These are phyloP conservation scores for Pugionium cornutum DNA, from an alignment of 345 rosid species.

Conservation along the genomic window DNA sequence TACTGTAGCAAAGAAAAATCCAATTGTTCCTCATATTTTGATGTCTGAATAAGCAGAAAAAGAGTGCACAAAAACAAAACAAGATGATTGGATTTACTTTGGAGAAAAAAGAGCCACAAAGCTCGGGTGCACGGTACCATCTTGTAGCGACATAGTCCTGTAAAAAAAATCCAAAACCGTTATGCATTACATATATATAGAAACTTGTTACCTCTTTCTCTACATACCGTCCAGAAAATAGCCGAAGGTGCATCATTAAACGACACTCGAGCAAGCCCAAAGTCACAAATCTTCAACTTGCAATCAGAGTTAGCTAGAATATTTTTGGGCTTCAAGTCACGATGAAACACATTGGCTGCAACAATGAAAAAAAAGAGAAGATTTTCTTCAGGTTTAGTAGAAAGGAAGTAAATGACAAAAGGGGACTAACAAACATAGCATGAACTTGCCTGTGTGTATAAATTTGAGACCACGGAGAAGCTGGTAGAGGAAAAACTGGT, in stretches of 20 bases:
- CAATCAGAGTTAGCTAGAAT: too few relatives aligned
- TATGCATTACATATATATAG: too few relatives aligned
- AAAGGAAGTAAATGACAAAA: conserved; percentile 10
- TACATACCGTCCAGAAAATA: conserved; percentile 94
- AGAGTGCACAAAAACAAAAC: not conserved
- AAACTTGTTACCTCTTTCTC: conserved; percentile 23
- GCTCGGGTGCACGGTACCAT: conserved; percentile 99
- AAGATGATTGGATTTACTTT: conserved; percentile 54
- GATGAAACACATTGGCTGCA: too few relatives aligned
- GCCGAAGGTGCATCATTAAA: conserved; percentile 98
- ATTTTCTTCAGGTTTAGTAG: conserved; percentile 9
- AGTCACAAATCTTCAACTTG: too few relatives aligned
- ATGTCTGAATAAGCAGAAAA: too few relatives aligned
- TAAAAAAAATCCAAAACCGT: conserved; percentile 25
- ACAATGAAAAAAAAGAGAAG: not conserved
- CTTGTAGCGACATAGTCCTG: conserved; percentile 99
- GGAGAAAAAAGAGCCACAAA: conserved; percentile 98
- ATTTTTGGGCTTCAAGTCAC: too few relatives aligned
- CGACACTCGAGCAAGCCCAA: conserved; percentile 50
- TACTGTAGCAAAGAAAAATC: conserved; percentile 48
- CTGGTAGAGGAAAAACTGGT: conserved; percentile 94
- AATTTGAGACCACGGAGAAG: conserved; percentile 94
- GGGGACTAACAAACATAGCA: conserved; percentile 18
- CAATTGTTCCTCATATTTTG: too few relatives aligned
- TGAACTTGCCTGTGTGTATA: conserved; percentile 69